These are phyloP conservation scores for Emmonsiellopsis sp. DNA, from an alignment of 2,329 filamentous ascomycete genomes.

Conservation along the genomic window DNA sequence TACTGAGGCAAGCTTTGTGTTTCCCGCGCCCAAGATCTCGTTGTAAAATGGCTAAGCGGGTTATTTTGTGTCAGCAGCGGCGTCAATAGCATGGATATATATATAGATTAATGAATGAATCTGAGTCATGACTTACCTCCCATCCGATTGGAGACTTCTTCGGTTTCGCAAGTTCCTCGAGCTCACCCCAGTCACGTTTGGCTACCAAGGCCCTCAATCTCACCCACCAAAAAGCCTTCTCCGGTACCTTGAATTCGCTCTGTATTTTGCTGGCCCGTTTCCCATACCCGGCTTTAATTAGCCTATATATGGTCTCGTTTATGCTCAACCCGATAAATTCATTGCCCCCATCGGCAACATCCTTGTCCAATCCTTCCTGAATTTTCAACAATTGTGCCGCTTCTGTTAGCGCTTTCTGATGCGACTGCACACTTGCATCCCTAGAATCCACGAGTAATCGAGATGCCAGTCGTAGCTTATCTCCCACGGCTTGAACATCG, in stretches of 20 bases:
- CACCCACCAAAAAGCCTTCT: slow-evolving; percentile 82
- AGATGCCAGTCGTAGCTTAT: slow-evolving; percentile 80
- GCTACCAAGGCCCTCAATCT: slow-evolving; percentile 80
- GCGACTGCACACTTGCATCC: slow-evolving; percentile 56
- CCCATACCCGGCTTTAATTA: slow-evolving; percentile 71
- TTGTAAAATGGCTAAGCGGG: slow-evolving; percentile 74
- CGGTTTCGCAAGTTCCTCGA: slow-evolving; percentile 68
- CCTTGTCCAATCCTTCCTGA: slow-evolving; percentile 78
- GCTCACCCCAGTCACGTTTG: slow-evolving; percentile 81
- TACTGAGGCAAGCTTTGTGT: slow-evolving; percentile 69
- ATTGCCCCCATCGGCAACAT: slow-evolving; percentile 53
- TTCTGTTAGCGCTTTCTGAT: slow-evolving; percentile 69
- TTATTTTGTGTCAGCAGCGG: slow-evolving; percentile 19
- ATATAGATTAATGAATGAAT: slow-evolving; percentile 1
- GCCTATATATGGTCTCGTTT: slow-evolving; percentile 84
- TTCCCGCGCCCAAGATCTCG: slow-evolving; percentile 77
- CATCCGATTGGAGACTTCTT: slow-evolving; percentile 90
- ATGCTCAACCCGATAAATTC: slow-evolving; percentile 74
- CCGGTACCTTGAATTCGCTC: slow-evolving; percentile 83
- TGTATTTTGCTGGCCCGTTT: slow-evolving; percentile 82
- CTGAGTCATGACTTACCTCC: slow-evolving; percentile 55
- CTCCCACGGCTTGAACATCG: slow-evolving; percentile 58
- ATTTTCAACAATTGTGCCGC: slow-evolving; percentile 69
- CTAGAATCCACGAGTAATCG: slow-evolving; percentile 78
- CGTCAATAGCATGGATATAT: background rate